These are phyloP conservation scores for Sporothrix globosa DNA, from an alignment of 2,329 filamentous ascomycete species.

Conservation along the genomic window DNA sequence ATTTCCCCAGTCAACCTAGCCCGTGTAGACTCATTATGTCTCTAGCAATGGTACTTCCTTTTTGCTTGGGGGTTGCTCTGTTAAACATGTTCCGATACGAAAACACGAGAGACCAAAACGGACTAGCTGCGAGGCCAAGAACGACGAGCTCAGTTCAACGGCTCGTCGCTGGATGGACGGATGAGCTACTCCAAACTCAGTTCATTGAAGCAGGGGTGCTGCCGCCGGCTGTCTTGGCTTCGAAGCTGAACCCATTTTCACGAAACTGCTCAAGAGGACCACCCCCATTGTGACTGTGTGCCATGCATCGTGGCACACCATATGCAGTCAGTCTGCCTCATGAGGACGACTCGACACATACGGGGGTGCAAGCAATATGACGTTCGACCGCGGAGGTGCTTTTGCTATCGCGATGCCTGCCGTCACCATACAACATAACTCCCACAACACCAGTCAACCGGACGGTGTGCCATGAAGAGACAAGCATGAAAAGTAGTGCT, in stretches of 20 bases:
- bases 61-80: background rate
- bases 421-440: background rate
- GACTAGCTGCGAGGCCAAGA: slow-evolving; percentile 28
- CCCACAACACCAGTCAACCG: background rate
- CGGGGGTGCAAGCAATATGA: background rate
- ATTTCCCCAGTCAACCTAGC: background rate
- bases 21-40: background rate
- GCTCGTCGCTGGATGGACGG: background rate
- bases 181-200: background rate
- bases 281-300: background rate
- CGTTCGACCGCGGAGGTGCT: background rate
- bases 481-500: background rate
- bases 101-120: slow-evolving; percentile 17
- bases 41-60: background rate
- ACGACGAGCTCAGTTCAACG: background rate
- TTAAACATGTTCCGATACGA: slow-evolving; percentile 16
- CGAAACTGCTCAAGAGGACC: background rate
- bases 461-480: slow-evolving; percentile 4
- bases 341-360: background rate
- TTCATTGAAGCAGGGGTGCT: background rate
- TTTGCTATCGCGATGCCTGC: background rate
- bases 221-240: background rate
- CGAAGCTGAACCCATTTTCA: too few relatives aligned
- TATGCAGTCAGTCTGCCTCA: background rate
- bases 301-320: background rate